Base-by-base conservation (phyloP, 2,329 filamentous ascomycete species). In the Ophiostoma novo-ulmi region DNA sequence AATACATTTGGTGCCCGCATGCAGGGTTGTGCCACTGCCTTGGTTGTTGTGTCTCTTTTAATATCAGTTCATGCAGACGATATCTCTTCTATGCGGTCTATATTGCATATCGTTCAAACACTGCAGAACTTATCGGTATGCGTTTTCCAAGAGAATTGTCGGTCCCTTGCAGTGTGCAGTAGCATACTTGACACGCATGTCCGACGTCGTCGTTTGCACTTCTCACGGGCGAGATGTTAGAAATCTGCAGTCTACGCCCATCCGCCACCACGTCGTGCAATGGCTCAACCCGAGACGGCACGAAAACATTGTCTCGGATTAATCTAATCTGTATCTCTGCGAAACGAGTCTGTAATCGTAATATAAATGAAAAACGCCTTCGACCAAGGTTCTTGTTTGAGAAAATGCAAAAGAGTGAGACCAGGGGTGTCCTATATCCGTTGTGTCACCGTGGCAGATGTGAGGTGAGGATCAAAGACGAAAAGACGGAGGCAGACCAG, bases 221-320 rank as follows among this genome's bases (percentile, higher is more conserved):
- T n/a, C 13, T 31, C 31, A 3, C 3, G 31, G 31, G n/a, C n/a
- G 52, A 17, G 52, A 58, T 58, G 52, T 22, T 58, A 20, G 44
- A 5, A 48, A 1, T 48, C 44, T 58, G 52, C n/a, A 58, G 52
- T 13, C n/a, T 5, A 3, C 11, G 2, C 26, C 26, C 26, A 52
- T n/a, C 44, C 44, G 6, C 13, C 26, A 55, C 11, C 52, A 35
- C 26, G 58, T 63, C 26, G 58, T 63, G 58, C 58, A 63, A 35
- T 52, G 44, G 44, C 44, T 52, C 17, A 20, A 31, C 31, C 8
- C 26, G 10, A 31, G 26, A 63, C 13, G 58, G 13, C 58, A 63
- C 26, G 26, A 35, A 63, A 63, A 63, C 26, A 63, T n/a, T 63
- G 58, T 63, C 58, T 63, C 58, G 26, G 58, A 63, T 63, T 31